Percentiles rank a stretch among this genome's conserved stretches.
These are phyloP conservation scores for Ganoderma sp. DNA, from an alignment of 1,284 basidiomycete species.

Conservation along the genomic window DNA sequence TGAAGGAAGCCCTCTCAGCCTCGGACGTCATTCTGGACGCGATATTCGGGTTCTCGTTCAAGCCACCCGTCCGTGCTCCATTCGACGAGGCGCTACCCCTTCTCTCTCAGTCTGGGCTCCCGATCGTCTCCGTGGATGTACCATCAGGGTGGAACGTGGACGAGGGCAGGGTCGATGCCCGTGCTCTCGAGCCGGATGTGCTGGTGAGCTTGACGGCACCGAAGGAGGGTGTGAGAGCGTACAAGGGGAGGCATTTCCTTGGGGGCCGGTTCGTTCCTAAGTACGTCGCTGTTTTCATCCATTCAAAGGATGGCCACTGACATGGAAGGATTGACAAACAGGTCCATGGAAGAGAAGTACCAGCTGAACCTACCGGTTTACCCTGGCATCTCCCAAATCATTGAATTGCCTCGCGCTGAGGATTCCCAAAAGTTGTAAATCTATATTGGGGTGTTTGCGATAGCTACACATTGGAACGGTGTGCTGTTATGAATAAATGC, in stretches of 20 bases:
- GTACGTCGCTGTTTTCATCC: slow-evolving; percentile 50
- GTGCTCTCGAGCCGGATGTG: slow-evolving; percentile 75
- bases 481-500: background rate
- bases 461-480: background rate
- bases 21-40: slow-evolving; percentile 93
- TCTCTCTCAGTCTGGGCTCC: slow-evolving; percentile 67
- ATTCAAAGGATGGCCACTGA: background rate
- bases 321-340: slow-evolving; percentile 11
- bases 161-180: slow-evolving; percentile 63
- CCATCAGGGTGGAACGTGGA: slow-evolving; percentile 97
- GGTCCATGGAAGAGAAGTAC: slow-evolving; percentile 74
- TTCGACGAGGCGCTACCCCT: slow-evolving; percentile 81
- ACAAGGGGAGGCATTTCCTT: slow-evolving; percentile 86
- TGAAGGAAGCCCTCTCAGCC: slow-evolving; percentile 59
- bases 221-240: slow-evolving; percentile 83
- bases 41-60: slow-evolving; percentile 98
- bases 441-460: background rate
- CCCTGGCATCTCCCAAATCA: slow-evolving; percentile 79
- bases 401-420: slow-evolving; percentile 58
- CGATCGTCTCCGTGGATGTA: slow-evolving; percentile 93
- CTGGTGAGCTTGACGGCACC: slow-evolving; percentile 93
- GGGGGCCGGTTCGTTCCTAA: slow-evolving; percentile 91
- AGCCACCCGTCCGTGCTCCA: slow-evolving; percentile 85
- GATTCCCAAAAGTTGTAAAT: slow-evolving; percentile 39
- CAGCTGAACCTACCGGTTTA: slow-evolving; percentile 81